Percentiles rank a stretch among this genome's conserved stretches.
Evolutionary conservation across 106 monocot species (phyloP).

Genomic region (Gastrodia elata): DNA sequence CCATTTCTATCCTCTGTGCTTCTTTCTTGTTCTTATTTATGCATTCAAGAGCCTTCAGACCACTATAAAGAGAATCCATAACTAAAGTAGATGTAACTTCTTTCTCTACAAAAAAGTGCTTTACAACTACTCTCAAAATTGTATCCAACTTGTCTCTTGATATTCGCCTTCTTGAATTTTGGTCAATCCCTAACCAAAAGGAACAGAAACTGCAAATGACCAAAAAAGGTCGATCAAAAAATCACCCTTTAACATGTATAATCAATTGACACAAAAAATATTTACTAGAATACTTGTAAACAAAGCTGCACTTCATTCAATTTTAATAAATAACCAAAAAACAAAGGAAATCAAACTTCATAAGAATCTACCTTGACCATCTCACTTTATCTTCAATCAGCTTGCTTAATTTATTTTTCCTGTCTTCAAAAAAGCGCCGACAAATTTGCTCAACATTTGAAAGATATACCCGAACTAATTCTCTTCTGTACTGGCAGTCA

Average conservation of each 20-base stretch:
- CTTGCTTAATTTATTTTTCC: conserved; percentile 60
- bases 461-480: conserved; percentile 74
- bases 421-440: conserved; percentile 71
- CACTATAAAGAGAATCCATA: conserved; percentile 96
- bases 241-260: not conserved
- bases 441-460: conserved; percentile 91
- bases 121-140: conserved; percentile 72
- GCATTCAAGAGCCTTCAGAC: conserved; percentile 66
- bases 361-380: conserved; percentile 64
- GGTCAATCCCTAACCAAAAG: conserved; percentile 76
- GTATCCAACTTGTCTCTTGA: conserved; percentile 66
- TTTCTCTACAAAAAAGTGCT: conserved; percentile 90
- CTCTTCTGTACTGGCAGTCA: conserved; percentile 77
- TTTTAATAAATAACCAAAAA: not conserved
- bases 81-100: conserved; percentile 97
- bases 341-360: not conserved
- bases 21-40: conserved; percentile 64
- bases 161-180: conserved; percentile 41
- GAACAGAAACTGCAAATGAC: conserved; percentile 48
- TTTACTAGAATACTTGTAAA: not conserved
- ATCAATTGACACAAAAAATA: not conserved
- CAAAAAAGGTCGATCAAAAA: not conserved
- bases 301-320: not conserved
- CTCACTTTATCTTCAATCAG: conserved; percentile 69
- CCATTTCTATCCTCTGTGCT: conserved; percentile 26